phyloP scores from a whole-genome alignment of 164 flowering plant species.

The Platanus orientalis region DNA sequence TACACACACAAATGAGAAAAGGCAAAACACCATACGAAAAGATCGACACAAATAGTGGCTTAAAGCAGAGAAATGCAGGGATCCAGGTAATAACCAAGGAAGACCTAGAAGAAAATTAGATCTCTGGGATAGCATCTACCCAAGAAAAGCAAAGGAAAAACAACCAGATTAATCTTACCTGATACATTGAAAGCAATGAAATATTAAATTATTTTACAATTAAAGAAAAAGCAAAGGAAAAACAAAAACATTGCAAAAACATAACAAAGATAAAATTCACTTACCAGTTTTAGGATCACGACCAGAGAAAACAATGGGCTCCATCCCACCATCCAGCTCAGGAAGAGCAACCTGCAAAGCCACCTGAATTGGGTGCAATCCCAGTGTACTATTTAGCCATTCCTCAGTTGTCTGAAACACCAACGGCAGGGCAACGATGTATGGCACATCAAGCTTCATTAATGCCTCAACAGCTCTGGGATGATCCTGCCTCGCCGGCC shows the following conservation, averaged over 20 bases:
- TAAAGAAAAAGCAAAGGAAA: no score
- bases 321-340: constrained; percentile 98
- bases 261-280: no score
- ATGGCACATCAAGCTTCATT: constrained; percentile 93
- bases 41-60: not conserved
- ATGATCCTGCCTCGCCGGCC: constrained; percentile 98
- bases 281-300: constrained; percentile 91
- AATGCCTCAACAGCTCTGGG: constrained; percentile 91
- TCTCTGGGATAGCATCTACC: no score
- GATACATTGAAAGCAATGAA: no score
- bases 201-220: no score
- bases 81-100: not conserved
- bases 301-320: constrained; percentile 94
- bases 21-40: not conserved
- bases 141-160: no score
- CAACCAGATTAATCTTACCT: no score
- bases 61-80: not conserved
- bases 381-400: constrained; percentile 93
- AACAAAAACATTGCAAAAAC: no score
- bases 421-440: constrained; percentile 90
- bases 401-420: constrained; percentile 99
- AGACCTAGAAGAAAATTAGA: no score
- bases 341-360: constrained; percentile 99
- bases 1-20: not conserved
- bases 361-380: constrained; percentile 97